Base-by-base conservation (phyloP, 1,284 basidiomycete species). In the Phellopilus nigrolimitatus region DNA sequence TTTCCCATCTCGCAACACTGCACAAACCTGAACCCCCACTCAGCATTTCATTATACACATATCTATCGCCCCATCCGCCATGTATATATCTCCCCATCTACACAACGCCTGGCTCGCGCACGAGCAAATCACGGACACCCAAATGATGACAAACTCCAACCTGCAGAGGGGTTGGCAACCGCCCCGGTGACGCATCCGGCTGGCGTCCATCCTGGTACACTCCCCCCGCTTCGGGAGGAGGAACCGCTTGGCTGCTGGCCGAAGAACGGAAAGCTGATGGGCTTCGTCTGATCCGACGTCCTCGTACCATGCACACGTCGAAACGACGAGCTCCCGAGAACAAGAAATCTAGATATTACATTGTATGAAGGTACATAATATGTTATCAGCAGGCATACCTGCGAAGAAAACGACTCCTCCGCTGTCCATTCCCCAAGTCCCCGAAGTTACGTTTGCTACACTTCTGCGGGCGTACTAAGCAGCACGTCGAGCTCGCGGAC, bases 401-500 rank as follows among this genome's bases (percentile, higher is more conserved):
- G n/a, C n/a, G n/a, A n/a, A n/a, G n/a, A n/a, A n/a, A n/a, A n/a
- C n/a, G n/a, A n/a, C n/a, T n/a, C n/a, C n/a, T n/a, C n/a, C n/a
- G n/a, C n/a, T n/a, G n/a, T n/a, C n/a, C n/a, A n/a, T n/a, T n/a
- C n/a, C n/a, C n/a, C n/a, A n/a, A n/a, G n/a, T n/a, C n/a, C n/a
- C n/a, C n/a, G n/a, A n/a, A n/a, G n/a, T n/a, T n/a, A n/a, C 82
- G 13, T 68, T 8, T 37, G n/a, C n/a, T n/a, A 2, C n/a, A 10
- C 34, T 13, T 15, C 34, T 28, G 34, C 21, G n/a, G 53, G 34
- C 8, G 53, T 28, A 13, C 63, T 61, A 56, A 86, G 66, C 52
- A 80, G 56, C 42, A 56, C 68, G 60, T 80, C 74, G 40, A 88
- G 67, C 63, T 83, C 81, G 58, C 71, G 71, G 38, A 86, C 68